These are phyloP conservation scores for Candida berthetii DNA, from an alignment of 805 yeast genomes.

Conservation along the genomic window DNA sequence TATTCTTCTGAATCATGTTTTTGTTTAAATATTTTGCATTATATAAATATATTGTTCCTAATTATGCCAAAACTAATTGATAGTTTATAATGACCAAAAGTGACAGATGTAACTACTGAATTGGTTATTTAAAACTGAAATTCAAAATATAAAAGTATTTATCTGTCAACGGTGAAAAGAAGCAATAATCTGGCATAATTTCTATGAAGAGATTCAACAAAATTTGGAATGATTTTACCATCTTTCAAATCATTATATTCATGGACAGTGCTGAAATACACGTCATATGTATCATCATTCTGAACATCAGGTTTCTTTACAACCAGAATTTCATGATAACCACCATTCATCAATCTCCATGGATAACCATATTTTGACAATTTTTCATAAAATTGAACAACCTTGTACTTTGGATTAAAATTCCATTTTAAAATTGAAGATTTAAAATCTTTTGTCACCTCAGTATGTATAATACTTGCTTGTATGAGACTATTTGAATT, in stretches of 20 bases:
- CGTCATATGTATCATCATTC: conserved; percentile 5
- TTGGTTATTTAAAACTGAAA: no score
- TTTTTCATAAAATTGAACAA: conserved; percentile 9
- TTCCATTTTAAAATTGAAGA: conserved; percentile 7
- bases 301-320: neutral
- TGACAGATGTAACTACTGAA: no score
- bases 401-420: neutral
- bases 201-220: conserved; percentile 9
- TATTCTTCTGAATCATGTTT: no score
- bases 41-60: no score
- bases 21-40: no score
- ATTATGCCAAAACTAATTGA: no score
- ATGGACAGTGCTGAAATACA: conserved; percentile 14
- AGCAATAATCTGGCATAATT: conserved; percentile 15
- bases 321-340: conserved; percentile 13
- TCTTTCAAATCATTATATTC: conserved; percentile 17
- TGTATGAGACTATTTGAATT: neutral
- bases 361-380: conserved; percentile 17
- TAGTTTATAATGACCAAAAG: no score
- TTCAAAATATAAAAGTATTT: no score
- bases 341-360: conserved; percentile 22
- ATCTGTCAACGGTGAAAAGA: neutral
- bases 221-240: conserved; percentile 15
- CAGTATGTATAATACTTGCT: neutral
- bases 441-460: neutral